Evolutionary conservation across 2,329 filamentous ascomycete species (phyloP).

Genomic region (Penicillium sp.): DNA sequence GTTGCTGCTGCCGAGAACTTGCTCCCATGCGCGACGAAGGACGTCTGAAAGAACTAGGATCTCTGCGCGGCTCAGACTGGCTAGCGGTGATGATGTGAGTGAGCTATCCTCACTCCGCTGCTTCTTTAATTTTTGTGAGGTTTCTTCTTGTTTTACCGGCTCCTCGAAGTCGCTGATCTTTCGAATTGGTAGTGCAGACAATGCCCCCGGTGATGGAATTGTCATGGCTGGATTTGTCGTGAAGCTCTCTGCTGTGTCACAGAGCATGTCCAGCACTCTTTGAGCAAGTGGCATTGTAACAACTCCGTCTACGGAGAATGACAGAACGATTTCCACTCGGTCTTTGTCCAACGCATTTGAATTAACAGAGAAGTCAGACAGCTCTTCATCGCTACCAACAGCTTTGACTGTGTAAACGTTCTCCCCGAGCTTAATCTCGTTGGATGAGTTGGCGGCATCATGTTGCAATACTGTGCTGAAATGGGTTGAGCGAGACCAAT

Average conservation of each 20-base stretch:
- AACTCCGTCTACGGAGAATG: conserved; percentile 35
- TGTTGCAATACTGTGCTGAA: conserved; percentile 41
- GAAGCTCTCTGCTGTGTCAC: conserved; percentile 34
- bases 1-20: conserved; percentile 30
- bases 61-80: conserved; percentile 34
- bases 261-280: conserved; percentile 38
- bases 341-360: conserved; percentile 33
- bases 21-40: conserved; percentile 37
- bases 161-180: conserved; percentile 22
- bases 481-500: conserved; percentile 39
- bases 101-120: neutral
- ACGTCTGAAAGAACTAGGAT: conserved; percentile 38
- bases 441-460: conserved; percentile 35
- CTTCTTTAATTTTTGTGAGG: neutral
- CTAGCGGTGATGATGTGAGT: conserved; percentile 34
- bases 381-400: conserved; percentile 37
- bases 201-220: conserved; percentile 31
- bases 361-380: conserved; percentile 37
- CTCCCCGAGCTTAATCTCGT: conserved; percentile 34
- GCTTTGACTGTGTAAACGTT: conserved; percentile 37
- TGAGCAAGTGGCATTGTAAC: conserved; percentile 30
- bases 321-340: conserved; percentile 33
- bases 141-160: conserved; percentile 21
- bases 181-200: conserved; percentile 30
- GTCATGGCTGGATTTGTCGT: conserved; percentile 31